Percentiles rank a stretch among this genome's conserved stretches.
These are phyloP conservation scores for Penicillium sumatraense DNA, from an alignment of 2,329 filamentous ascomycete species.

Conservation along the genomic window DNA sequence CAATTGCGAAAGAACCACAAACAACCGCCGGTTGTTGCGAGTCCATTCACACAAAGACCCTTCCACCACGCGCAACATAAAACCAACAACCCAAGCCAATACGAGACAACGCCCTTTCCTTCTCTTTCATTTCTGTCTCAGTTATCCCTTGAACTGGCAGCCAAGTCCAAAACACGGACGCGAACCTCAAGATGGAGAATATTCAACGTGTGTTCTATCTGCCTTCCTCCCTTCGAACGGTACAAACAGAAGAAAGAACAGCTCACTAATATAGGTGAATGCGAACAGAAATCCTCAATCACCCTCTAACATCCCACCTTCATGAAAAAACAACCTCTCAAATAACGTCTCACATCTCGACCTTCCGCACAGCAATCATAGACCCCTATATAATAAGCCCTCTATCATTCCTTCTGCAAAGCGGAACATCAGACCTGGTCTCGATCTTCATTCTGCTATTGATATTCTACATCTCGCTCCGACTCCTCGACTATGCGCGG, in stretches of 20 bases:
- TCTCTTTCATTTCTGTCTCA: constrained; percentile 35
- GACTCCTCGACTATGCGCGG: constrained; percentile 70
- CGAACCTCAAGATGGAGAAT: background rate
- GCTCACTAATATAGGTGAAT: background rate
- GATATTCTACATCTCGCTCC: constrained; percentile 66
- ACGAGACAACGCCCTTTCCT: constrained; percentile 26
- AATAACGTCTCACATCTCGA: constrained; percentile 29
- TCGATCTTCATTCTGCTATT: constrained; percentile 57
- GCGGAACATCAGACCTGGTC: constrained; percentile 38
- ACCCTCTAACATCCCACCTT: constrained; percentile 15
- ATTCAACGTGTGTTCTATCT: constrained; percentile 21
- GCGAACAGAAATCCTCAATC: background rate
- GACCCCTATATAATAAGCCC: constrained; percentile 56
- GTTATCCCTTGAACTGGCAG: too few species aligned
- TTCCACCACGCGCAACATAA: background rate
- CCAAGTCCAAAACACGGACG: too few species aligned
- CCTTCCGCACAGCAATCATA: constrained; percentile 43
- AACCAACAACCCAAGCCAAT: too few species aligned
- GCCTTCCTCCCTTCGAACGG: background rate
- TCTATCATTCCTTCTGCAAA: constrained; percentile 38
- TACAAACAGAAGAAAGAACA: background rate
- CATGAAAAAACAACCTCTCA: constrained; percentile 20
- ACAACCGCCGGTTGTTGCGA: too few species aligned
- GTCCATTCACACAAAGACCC: constrained; percentile 3
- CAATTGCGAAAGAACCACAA: background rate